Base-by-base conservation (phyloP, 2,329 filamentous ascomycete species). In the Chaetomiaceae sp. region DNA sequence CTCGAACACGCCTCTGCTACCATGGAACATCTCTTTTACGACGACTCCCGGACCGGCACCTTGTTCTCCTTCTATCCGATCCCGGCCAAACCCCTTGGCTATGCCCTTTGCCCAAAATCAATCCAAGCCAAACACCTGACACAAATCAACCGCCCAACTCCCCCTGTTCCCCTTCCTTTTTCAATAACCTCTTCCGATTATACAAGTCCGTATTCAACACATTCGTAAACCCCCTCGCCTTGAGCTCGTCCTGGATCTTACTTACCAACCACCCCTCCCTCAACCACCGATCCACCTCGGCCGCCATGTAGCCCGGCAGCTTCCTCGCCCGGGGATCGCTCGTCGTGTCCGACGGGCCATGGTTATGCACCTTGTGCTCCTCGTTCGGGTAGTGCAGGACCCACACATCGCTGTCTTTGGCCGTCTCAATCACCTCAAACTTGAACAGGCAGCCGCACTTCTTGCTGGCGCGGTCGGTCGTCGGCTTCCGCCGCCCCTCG, bases 371-470 rank as follows among this genome's bases (percentile, higher is more conserved):
- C 57, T 60, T 65, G 59, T 67, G 63, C 58, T 62, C 60, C 52
- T 62, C 64, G 56, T 68, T 68, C n/a, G 68, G 68, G 53, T 70
- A 70, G 59, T 71, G 68, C 38, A 71, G 65, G 51, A 66, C 62
- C 63, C 67, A 71, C 46, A 69, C 60, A 53, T 69, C 66, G 40
- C 62, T 62, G 43, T 66, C 68, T 41, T 64, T 64, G 36, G 62
- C 58, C 34, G 66, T 63, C 61, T 70, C 66, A 48, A 70, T 63
- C 16, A 67, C 63, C 59, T 70, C 68, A 45, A 70, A 70, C 58
- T 67, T 66, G 61, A 69, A 70, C 44, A 65, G 60, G 40, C 68
- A 70, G 46, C 68, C 67, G 62, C 68, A 70, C 59, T 70, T 70
- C 55, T 69, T 69, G 34, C 62, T 65, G 8, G 64, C 48, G 42